Base-by-base conservation (phyloP, 139 green algal species). In the Micromonas commoda region DNA sequence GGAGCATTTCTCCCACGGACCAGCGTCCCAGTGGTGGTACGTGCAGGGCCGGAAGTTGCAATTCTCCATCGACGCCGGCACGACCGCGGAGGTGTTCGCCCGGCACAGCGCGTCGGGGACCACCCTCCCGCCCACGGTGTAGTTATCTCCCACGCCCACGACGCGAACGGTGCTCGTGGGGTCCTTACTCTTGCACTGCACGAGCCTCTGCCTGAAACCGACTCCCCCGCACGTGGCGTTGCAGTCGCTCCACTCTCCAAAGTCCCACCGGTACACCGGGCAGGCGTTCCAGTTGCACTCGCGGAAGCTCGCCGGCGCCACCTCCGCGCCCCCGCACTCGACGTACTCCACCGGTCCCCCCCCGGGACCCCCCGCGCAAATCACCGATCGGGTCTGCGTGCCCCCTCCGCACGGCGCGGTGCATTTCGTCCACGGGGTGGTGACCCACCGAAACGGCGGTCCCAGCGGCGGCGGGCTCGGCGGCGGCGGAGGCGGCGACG, bases 1-100 rank as follows among this genome's bases (percentile, higher is more conserved):
- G 73, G 26, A 63, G 73, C 73, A 79, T 6, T 19, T 13, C 39
- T 26, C 32, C 51, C 45, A 73, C 28, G 65, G 34, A 24, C 73
- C 57, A 6, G 52, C 19, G 24, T 32, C 20, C 73, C 73, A 79
- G 26, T 32, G 31, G 51, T 52, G 28, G 24, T 31, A 28, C 75
- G n/a, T 60, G 75, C 75, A 80, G 23, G 31, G 32, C 34, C 61
- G 9, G 26, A 6, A 6, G 16, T 0, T 4, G 75, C 75, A 80
- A 19, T 19, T 33, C 75, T 32, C 20, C 75, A 5, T 34, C 29
- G 31, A 26, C 73, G 28, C 53, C 13, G 73, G 73, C 73, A 16
- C 16, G 13, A 34, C 29, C 45, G 34, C 39, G 45, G 31, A 5
- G 45, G 45, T 16, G 45, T 57, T 20, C 52, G 71, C 71, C 28